Evolutionary conservation across 768 basidiomycete genomes (phyloP).

Genomic region (Suillus bovinus): DNA sequence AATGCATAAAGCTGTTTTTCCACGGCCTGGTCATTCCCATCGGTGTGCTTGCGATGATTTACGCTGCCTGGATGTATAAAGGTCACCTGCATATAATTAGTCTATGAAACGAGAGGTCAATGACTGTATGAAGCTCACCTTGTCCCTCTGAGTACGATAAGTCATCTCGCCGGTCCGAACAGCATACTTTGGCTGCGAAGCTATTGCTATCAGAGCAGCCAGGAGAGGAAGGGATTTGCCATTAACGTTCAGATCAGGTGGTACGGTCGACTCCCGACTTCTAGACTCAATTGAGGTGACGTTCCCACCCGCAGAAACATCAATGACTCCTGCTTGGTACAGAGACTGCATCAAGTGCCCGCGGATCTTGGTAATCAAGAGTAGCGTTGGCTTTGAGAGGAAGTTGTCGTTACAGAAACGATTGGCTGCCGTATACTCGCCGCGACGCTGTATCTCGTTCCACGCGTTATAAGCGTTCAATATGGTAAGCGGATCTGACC

Average conservation of each 20-base stretch:
- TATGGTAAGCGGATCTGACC: slow-evolving; percentile 80
- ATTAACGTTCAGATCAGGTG: slow-evolving; percentile 69
- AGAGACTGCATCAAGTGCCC: slow-evolving; percentile 74
- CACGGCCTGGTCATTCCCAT: slow-evolving; percentile 21
- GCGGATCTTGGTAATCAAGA: slow-evolving; percentile 81
- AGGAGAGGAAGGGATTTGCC: slow-evolving; percentile 74
- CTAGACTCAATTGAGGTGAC: slow-evolving; percentile 31
- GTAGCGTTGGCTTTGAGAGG: slow-evolving; percentile 80
- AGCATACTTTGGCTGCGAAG: slow-evolving; percentile 89
- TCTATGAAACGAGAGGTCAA: slow-evolving; percentile 8
- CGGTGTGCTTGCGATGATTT: slow-evolving; percentile 63
- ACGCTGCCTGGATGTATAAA: slow-evolving; percentile 88
- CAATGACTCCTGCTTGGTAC: slow-evolving; percentile 78
- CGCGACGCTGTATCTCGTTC: slow-evolving; percentile 67
- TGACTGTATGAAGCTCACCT: slow-evolving; percentile 48
- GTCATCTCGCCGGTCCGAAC: slow-evolving; percentile 68
- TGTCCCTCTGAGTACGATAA: slow-evolving; percentile 78
- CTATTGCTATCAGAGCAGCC: slow-evolving; percentile 81
- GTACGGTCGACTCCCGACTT: slow-evolving; percentile 46
- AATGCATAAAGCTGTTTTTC: slow-evolving; percentile 83
- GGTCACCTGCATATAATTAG: slow-evolving; percentile 47
- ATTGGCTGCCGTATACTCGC: slow-evolving; percentile 67
- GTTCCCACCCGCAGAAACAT: slow-evolving; percentile 71
- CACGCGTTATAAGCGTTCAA: slow-evolving; percentile 82
- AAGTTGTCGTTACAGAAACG: slow-evolving; percentile 85